These are phyloP conservation scores for Pouteria campechiana DNA, from an alignment of 179 eudicot species.

Conservation along the genomic window DNA sequence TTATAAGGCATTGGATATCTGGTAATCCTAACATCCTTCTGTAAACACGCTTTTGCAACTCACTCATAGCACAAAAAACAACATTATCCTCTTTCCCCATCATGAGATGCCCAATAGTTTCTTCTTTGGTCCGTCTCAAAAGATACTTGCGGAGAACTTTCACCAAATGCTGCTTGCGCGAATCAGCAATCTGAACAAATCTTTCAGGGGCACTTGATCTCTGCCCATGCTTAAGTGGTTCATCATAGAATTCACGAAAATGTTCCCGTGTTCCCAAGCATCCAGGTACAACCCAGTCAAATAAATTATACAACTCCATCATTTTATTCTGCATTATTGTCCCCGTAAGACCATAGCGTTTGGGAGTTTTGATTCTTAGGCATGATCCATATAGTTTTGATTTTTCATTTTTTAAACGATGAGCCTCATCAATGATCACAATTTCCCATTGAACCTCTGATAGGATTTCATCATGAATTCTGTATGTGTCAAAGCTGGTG, in stretches of 20 bases:
- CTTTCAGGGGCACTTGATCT: conserved; percentile 77
- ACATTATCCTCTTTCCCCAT: conserved; percentile 98
- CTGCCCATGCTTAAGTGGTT: conserved; percentile 94
- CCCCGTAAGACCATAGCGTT: conserved; percentile 94
- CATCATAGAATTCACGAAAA: conserved; percentile 88
- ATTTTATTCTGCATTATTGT: conserved; percentile 95
- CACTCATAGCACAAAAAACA: conserved; percentile 96
- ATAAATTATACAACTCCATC: conserved; percentile 87
- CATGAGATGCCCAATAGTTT: conserved; percentile 95
- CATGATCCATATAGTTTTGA: conserved; percentile 78
- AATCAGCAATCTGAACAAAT: conserved; percentile 73
- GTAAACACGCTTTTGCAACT: conserved; percentile 81
- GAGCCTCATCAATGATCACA: conserved; percentile 88
- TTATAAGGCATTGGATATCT: conserved; percentile 75
- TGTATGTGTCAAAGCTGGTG: conserved; percentile 87
- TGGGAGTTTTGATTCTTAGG: conserved; percentile 51
- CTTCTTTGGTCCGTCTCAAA: conserved; percentile 92
- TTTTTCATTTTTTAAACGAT: conserved; percentile 86
- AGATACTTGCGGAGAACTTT: conserved; percentile 61
- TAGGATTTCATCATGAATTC: conserved; percentile 60
- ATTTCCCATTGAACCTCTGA: conserved; percentile 71
- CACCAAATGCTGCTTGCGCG: conserved; percentile 72
- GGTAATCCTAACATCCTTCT: conserved; percentile 77
- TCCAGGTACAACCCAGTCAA: conserved; percentile 90
- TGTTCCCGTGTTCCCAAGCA: conserved; percentile 89